phyloP scores from a whole-genome alignment of 1,139 yeast species.

The Saccharomyces hybrid region DNA sequence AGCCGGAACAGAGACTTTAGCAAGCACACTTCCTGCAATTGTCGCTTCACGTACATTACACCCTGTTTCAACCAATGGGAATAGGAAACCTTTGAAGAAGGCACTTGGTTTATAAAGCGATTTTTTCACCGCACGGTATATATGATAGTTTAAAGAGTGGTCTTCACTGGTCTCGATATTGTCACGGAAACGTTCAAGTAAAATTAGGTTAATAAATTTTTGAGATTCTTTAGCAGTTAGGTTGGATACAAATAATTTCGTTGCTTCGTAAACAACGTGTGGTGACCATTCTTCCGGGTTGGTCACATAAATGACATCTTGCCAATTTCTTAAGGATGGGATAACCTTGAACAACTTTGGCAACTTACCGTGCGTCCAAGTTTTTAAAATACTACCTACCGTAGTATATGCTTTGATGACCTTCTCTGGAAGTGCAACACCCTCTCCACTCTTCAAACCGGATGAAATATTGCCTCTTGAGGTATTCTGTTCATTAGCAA shows the following conservation, averaged over 20 bases:
- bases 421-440: conserved; percentile 85
- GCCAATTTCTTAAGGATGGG: conserved; percentile 91
- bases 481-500: conserved; percentile 21
- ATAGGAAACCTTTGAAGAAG: conserved; percentile 89
- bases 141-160: conserved; percentile 70
- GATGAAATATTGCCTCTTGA: conserved; percentile 17
- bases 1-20: conserved; percentile 87
- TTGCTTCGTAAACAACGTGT: conserved; percentile 93
- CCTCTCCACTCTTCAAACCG: conserved; percentile 31
- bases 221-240: conserved; percentile 84
- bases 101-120: conserved; percentile 96
- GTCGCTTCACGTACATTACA: conserved; percentile 92
- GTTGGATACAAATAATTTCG: conserved; percentile 86
- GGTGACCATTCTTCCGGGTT: conserved; percentile 93
- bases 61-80: conserved; percentile 77
- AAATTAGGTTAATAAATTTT: conserved; percentile 64
- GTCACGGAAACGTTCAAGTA: conserved; percentile 76
- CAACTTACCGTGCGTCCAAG: conserved; percentile 93
- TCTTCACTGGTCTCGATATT: conserved; percentile 71
- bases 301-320: conserved; percentile 86
- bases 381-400: conserved; percentile 77
- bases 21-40: conserved; percentile 84
- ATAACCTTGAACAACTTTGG: conserved; percentile 93
- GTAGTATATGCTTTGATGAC: conserved; percentile 91
- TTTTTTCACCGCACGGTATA: conserved; percentile 86